phyloP scores from a whole-genome alignment of 108 stramenopile genomes.

The Conticribra weissflogii region DNA sequence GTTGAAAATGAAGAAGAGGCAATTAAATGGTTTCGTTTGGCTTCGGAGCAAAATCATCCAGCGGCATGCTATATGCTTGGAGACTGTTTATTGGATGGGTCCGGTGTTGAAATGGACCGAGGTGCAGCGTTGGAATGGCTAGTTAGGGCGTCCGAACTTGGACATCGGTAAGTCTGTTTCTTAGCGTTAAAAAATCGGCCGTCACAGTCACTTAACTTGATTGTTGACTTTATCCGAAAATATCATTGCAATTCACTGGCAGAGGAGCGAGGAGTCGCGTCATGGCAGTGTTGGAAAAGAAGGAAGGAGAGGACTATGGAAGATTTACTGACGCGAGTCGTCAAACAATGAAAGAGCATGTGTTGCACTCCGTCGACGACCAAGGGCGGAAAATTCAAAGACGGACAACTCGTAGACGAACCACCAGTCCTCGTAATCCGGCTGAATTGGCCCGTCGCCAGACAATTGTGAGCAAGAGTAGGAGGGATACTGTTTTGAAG shows the following conservation, averaged over 20 bases:
- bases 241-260: not conserved
- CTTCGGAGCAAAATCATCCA: constrained; percentile 59
- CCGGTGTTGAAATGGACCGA: constrained; percentile 50
- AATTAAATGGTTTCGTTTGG: constrained; percentile 42
- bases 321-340: constrained; percentile 49
- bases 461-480: constrained; percentile 56
- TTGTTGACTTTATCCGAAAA: too few species aligned
- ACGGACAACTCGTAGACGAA: constrained; percentile 35
- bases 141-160: constrained; percentile 59
- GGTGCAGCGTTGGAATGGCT: constrained; percentile 63
- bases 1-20: constrained; percentile 56
- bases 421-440: constrained; percentile 46
- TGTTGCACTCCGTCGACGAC: constrained; percentile 31
- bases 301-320: constrained; percentile 48
- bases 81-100: constrained; percentile 65
- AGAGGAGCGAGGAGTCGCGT: constrained; percentile 61
- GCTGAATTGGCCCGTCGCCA: constrained; percentile 45
- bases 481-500: constrained; percentile 12
- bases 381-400: constrained; percentile 19
- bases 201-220: too few species aligned
- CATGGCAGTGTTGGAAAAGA: constrained; percentile 56
- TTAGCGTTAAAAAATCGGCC: too few species aligned
- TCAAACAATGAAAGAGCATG: constrained; percentile 43
- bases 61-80: constrained; percentile 72
- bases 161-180: constrained; percentile 53